Percentiles rank a stretch among this genome's conserved stretches.
phyloP scores from a whole-genome alignment of 148 eudicot genomes.

The Rhododendron williamsianum region DNA sequence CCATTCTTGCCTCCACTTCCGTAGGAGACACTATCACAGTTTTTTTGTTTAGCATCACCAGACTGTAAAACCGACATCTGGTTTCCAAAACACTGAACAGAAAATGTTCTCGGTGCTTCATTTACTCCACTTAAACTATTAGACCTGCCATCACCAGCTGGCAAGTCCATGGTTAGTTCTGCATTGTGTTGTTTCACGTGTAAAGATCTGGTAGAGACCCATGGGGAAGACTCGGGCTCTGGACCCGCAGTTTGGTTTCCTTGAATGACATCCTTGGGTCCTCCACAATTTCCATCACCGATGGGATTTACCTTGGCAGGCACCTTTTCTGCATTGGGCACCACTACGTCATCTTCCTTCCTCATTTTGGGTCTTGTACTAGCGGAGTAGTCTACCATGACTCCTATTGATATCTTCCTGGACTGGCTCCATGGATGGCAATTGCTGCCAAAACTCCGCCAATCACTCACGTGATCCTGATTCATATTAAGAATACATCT shows the following conservation, averaged over 20 bases:
- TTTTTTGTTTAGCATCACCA: constrained; percentile 27
- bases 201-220: constrained; percentile 31
- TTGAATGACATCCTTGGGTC: constrained; percentile 12
- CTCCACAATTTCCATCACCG: constrained; percentile 16
- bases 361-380: constrained; percentile 18
- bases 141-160: constrained; percentile 13
- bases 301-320: constrained; percentile 18
- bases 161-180: constrained; percentile 21
- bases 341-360: constrained; percentile 16
- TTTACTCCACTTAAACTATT: constrained; percentile 14
- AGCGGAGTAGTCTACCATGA: constrained; percentile 36
- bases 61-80: constrained; percentile 18
- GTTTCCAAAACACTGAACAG: constrained; percentile 20
- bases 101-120: constrained; percentile 13
- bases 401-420: constrained; percentile 77
- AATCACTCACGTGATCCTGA: constrained; percentile 43
- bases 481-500: not conserved
- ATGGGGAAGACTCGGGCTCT: constrained; percentile 37
- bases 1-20: constrained; percentile 24
- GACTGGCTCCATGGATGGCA: constrained; percentile 50
- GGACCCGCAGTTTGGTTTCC: constrained; percentile 20
- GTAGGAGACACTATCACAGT: constrained; percentile 9
- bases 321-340: constrained; percentile 19
- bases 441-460: constrained; percentile 53
- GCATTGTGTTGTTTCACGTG: constrained; percentile 16